These are phyloP conservation scores for Scytalidium lignicola DNA, from an alignment of 2,329 filamentous ascomycete species.

Conservation along the genomic window DNA sequence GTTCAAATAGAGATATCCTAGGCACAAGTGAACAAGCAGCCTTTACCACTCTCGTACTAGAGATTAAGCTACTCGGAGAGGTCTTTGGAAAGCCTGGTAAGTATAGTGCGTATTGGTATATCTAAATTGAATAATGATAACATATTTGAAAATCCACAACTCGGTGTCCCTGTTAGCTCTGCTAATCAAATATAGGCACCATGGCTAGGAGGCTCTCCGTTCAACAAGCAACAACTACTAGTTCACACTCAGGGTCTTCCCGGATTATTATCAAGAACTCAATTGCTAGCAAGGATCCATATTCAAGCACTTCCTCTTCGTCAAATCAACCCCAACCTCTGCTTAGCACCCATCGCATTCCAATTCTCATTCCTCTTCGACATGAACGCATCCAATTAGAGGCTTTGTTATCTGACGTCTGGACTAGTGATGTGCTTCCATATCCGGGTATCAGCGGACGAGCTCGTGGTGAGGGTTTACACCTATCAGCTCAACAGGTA, in stretches of 20 bases:
- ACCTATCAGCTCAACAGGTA: slow-evolving; percentile 75
- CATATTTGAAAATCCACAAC: not conserved
- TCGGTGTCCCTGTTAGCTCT: not conserved
- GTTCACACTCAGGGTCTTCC: slow-evolving; percentile 60
- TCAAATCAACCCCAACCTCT: slow-evolving; percentile 78
- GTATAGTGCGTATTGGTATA: slow-evolving; percentile 5
- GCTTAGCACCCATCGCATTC: slow-evolving; percentile 61
- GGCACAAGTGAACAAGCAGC: slow-evolving; percentile 42
- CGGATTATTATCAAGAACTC: slow-evolving; percentile 89
- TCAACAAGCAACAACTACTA: slow-evolving; percentile 70
- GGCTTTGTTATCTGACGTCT: slow-evolving; percentile 68
- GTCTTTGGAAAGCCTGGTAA: slow-evolving; percentile 68
- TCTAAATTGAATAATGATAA: too few relatives aligned
- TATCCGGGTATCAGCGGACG: slow-evolving; percentile 74
- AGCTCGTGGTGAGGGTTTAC: slow-evolving; percentile 62
- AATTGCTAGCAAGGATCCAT: slow-evolving; percentile 55
- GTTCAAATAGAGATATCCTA: slow-evolving; percentile 43
- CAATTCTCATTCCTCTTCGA: slow-evolving; percentile 68
- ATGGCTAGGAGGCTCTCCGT: slow-evolving; percentile 68
- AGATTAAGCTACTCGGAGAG: slow-evolving; percentile 69
- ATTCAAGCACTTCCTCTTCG: slow-evolving; percentile 37
- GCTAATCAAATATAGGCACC: slow-evolving; percentile 39
- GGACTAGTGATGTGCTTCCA: slow-evolving; percentile 75
- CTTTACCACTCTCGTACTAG: slow-evolving; percentile 60
- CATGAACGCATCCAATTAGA: slow-evolving; percentile 76